phyloP scores from a whole-genome alignment of 352 stramenopile genomes.

The Pythium phragmiticola region DNA sequence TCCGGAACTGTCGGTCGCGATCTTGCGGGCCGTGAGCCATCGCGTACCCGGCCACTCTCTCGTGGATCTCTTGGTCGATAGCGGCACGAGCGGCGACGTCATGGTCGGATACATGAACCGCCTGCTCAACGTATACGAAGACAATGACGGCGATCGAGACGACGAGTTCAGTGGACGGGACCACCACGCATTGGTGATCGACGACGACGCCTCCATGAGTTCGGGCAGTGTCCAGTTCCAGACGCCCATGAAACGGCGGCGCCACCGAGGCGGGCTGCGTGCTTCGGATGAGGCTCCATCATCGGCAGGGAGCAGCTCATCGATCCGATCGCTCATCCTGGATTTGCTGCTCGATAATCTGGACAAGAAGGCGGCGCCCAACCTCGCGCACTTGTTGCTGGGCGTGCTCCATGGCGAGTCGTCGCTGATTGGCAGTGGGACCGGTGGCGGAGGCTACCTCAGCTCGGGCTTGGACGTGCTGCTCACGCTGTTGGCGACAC shows the following conservation, averaged over 20 bases:
- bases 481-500: conserved; percentile 68
- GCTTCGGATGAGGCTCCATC: conserved; percentile 3
- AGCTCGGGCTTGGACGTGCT: conserved; percentile 67
- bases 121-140: conserved; percentile 68
- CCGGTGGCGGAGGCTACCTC: conserved; percentile 28
- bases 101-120: conserved; percentile 79
- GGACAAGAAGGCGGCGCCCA: conserved; percentile 59
- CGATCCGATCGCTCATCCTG: conserved; percentile 66
- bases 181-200: not conserved
- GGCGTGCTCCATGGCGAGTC: conserved; percentile 50
- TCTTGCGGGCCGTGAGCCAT: conserved; percentile 68
- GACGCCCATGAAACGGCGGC: conserved; percentile 37
- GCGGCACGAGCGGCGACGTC: conserved; percentile 58
- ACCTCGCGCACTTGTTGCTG: conserved; percentile 72
- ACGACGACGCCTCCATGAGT: conserved; percentile 28
- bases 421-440: conserved; percentile 11
- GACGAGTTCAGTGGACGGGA: conserved; percentile 3
- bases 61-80: conserved; percentile 70
- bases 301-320: conserved; percentile 26
- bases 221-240: conserved; percentile 34
- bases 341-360: conserved; percentile 82
- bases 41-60: conserved; percentile 59
- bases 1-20: conserved; percentile 60
- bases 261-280: not conserved
- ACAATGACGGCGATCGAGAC: conserved; percentile 28